Evolutionary conservation across 306 rosid species (phyloP), one percentile per base, ranked within the genome.

Genomic region (Castanospermum australe): DNA sequence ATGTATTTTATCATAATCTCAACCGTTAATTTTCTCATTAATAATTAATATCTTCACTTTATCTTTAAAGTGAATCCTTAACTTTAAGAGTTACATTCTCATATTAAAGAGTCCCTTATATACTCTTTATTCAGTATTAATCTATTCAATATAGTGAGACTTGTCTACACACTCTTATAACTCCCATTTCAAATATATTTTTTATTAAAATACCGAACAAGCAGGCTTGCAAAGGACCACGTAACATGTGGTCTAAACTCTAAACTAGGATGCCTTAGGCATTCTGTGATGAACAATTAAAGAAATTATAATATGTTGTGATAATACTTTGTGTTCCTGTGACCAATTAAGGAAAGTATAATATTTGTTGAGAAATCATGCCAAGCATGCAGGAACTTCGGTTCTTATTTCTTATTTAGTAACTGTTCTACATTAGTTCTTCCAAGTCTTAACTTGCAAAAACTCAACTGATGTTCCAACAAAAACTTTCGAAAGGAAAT

Each of bases 401-500:
- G 41, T 48, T 52, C 51, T 79, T 32, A 72, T 42, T 71, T 83
- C 67, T 77, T 61, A 14, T n/a, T 71, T 35, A 18, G 0, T 50
- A 33, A 52, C 35, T 45, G 13, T 32, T 18, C 38, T 61, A 30
- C 55, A 44, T 72, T 62, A 67, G 11, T 75, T 73, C 52, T 83
- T 85, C 21, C 87, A 88, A 92, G 90, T 90, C 95, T 0, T 83
- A 90, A 82, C 88, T 90, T 73, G 84, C 95, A 45, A 88, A 90
- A 87, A 81, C 95, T 83, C 91, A 86, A 86, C 89, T 90, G 69
- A 85, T n/a, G n/a, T n/a, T n/a, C n/a, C n/a, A n/a, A n/a, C n/a
- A n/a, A 82, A 61, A 88, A 88, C 83, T 88, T 86, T 65, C 88
- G 92, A 61, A 88, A 86, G 84, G 95, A 90, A 86, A 82, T 88